These are phyloP conservation scores for Dryadomyces quercivorus DNA, from an alignment of 2,329 filamentous ascomycete genomes.

Conservation along the genomic window DNA sequence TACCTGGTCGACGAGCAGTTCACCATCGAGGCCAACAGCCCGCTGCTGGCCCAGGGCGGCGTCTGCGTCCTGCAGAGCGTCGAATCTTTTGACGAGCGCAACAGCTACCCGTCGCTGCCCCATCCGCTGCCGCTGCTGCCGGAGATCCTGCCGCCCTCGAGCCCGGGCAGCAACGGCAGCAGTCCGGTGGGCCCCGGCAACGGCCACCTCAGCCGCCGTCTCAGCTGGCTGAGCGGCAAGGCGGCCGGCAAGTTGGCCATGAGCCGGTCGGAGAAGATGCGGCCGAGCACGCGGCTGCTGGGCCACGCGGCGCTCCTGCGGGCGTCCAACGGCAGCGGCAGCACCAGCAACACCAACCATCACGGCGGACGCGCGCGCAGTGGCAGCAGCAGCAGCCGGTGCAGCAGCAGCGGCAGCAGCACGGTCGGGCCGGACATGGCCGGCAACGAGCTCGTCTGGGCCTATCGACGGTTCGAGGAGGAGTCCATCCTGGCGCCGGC, in stretches of 20 bases:
- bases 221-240: constrained; percentile 28
- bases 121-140: constrained; percentile 60
- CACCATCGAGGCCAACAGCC: constrained; percentile 33
- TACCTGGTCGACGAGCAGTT: constrained; percentile 55
- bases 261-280: constrained; percentile 23
- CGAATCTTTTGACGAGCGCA: constrained; percentile 49
- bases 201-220: constrained; percentile 16
- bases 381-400: neutral
- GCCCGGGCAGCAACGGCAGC: neutral
- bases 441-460: constrained; percentile 42
- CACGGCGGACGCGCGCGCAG: too few relatives aligned
- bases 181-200: neutral
- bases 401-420: neutral
- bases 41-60: constrained; percentile 47
- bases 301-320: constrained; percentile 39
- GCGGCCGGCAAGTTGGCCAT: constrained; percentile 4
- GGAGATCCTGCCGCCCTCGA: constrained; percentile 14
- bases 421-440: neutral
- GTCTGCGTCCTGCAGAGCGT: constrained; percentile 60
- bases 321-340: constrained; percentile 30
- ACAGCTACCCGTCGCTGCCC: constrained; percentile 45
- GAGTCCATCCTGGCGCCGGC: constrained; percentile 35
- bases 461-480: constrained; percentile 60
- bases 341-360: neutral
- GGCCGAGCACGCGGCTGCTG: constrained; percentile 34